Conservation (phyloP, 495 filamentous ascomycete genomes). For the Parachaetomium inaequale region DNA sequence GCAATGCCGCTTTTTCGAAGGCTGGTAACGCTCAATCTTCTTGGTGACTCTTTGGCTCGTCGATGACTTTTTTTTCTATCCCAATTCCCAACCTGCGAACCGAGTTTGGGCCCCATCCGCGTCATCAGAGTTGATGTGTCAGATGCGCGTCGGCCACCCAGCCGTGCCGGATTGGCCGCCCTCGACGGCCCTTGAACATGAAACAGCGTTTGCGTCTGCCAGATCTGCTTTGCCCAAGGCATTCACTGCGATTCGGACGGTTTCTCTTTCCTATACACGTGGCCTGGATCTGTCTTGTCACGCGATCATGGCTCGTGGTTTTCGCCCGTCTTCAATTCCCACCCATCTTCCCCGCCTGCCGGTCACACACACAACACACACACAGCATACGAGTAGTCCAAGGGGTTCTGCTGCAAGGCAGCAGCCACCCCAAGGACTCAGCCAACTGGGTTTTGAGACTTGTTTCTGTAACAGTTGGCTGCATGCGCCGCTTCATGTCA, state of each 20-base stretch:
- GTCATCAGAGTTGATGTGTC: conserved; percentile 21
- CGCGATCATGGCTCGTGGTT: not conserved
- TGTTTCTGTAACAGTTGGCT: not conserved
- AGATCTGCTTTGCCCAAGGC: not conserved
- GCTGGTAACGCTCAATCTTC: conserved; percentile 5
- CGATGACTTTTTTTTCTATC: not conserved
- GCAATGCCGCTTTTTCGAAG: not conserved
- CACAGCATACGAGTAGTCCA: too few relatives aligned
- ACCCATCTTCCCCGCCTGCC: not conserved
- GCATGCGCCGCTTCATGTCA: not conserved
- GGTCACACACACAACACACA: too few relatives aligned
- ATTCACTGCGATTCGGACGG: not conserved
- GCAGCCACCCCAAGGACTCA: not conserved
- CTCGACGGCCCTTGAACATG: not conserved
- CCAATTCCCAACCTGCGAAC: not conserved
- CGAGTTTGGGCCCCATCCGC: conserved; percentile 10
- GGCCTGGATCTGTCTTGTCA: not conserved
- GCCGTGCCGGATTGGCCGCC: conserved; percentile 1
- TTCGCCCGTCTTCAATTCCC: not conserved
- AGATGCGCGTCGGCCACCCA: conserved; percentile 17
- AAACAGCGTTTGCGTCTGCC: not conserved
- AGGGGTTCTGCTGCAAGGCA: too few relatives aligned
- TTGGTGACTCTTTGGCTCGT: not conserved
- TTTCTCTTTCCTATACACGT: not conserved
- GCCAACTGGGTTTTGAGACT: not conserved